Evolutionary conservation across 2,329 filamentous ascomycete genomes (phyloP).

Genomic region (Trichoderma sp.): DNA sequence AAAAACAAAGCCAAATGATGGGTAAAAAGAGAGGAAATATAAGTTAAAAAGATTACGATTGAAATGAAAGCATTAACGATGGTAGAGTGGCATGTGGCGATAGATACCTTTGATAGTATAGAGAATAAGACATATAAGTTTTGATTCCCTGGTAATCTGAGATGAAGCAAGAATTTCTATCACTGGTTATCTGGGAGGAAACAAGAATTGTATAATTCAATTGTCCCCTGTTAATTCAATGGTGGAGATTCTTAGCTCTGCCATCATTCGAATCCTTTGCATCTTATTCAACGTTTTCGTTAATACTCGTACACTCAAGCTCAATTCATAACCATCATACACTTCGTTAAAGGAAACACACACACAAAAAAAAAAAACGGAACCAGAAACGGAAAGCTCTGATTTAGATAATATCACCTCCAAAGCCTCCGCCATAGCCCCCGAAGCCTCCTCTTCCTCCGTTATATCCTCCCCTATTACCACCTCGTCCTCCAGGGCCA

Average conservation of each 20-base stretch:
- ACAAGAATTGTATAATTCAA: neutral
- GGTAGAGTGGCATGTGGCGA: neutral
- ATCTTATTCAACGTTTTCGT: neutral
- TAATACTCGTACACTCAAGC: neutral
- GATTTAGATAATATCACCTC: conserved; percentile 8
- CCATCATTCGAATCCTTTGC: neutral
- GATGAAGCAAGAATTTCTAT: neutral
- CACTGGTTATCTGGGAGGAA: neutral
- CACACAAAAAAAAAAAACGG: too few species aligned
- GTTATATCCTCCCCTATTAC: conserved; percentile 43
- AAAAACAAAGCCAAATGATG: neutral
- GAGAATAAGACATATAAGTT: neutral
- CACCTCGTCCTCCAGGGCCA: conserved; percentile 42
- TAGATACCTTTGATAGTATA: conserved; percentile 25
- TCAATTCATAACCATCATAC: neutral
- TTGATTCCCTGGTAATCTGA: neutral
- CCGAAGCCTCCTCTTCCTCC: conserved; percentile 26
- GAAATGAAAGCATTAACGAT: conserved; percentile 16
- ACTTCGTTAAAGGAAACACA: neutral
- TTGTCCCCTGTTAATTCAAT: neutral
- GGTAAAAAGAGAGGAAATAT: neutral
- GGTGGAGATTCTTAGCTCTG: neutral
- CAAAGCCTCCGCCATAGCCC: neutral
- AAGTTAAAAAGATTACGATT: conserved; percentile 12
- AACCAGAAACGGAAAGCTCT: neutral